phyloP scores from a whole-genome alignment of 1,284 basidiomycete genomes.

The Fistulinella cinereoalba region DNA sequence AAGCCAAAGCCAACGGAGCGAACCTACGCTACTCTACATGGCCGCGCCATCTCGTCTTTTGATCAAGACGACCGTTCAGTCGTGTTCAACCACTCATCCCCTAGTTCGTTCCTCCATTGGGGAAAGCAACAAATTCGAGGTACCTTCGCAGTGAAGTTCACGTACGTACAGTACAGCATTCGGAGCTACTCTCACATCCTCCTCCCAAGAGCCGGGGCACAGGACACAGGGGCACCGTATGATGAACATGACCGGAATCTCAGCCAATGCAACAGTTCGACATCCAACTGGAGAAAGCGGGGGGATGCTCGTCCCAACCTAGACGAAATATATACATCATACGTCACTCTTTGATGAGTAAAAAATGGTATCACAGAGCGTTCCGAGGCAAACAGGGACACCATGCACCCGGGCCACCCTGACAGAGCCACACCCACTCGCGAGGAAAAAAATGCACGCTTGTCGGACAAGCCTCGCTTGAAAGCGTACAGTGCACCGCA shows the following conservation, averaged over 20 bases:
- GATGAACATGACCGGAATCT: neutral
- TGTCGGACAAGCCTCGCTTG: slow-evolving; percentile 5
- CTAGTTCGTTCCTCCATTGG: too few species aligned
- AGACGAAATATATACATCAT: neutral
- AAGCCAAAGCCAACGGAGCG: neutral
- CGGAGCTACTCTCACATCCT: neutral
- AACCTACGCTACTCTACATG: too few species aligned
- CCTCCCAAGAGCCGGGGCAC: too few species aligned
- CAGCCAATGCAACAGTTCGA: neutral
- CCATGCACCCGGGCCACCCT: neutral
- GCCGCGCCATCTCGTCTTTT: neutral
- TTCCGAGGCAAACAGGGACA: neutral
- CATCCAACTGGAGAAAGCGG: neutral
- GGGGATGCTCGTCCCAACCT: neutral
- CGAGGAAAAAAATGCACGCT: neutral
- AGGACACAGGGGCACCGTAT: too few species aligned
- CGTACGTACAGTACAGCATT: neutral
- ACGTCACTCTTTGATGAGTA: neutral
- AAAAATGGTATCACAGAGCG: too few species aligned
- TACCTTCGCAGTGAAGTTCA: too few species aligned
- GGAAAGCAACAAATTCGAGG: too few species aligned
- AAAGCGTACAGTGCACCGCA: slow-evolving; percentile 4
- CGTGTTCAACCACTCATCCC: too few species aligned
- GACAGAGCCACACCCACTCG: too few species aligned
- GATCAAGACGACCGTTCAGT: neutral